Conservation (phyloP, 768 basidiomycete genomes). For the Lyophyllum decastes region DNA sequence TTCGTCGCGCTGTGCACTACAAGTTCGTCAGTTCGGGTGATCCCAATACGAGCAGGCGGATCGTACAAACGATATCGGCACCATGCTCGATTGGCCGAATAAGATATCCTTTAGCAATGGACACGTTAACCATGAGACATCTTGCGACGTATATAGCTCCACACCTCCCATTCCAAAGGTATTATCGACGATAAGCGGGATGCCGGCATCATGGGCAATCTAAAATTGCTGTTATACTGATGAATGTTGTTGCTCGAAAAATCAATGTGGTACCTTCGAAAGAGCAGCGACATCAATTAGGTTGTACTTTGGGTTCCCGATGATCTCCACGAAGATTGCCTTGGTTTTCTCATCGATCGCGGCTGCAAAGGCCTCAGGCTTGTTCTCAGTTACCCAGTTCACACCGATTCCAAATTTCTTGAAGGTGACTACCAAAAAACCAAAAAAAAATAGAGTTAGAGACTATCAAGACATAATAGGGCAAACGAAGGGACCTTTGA, state of each 20-base stretch:
- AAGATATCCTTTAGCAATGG: constrained; percentile 47
- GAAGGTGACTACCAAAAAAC: constrained; percentile 49
- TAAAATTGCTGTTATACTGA: constrained; percentile 21
- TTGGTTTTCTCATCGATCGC: constrained; percentile 81
- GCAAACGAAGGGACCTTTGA: constrained; percentile 46
- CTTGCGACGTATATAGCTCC: not conserved
- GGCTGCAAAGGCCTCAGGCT: constrained; percentile 59
- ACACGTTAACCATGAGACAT: constrained; percentile 10
- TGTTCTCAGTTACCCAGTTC: constrained; percentile 62
- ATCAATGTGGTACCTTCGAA: constrained; percentile 51
- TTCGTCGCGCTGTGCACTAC: constrained; percentile 78
- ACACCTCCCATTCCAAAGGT: constrained; percentile 73
- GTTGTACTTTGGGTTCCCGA: constrained; percentile 77
- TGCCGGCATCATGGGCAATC: constrained; percentile 70
- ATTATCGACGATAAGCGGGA: constrained; percentile 83
- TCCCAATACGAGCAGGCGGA: not conserved
- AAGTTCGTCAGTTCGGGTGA: not conserved
- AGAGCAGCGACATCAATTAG: constrained; percentile 66
- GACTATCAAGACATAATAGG: constrained; percentile 9
- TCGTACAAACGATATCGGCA: constrained; percentile 68
- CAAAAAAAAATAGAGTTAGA: not conserved
- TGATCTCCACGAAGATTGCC: constrained; percentile 74
- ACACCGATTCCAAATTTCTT: constrained; percentile 70
- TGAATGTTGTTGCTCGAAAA: not conserved
- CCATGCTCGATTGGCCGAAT: constrained; percentile 72